Evolutionary conservation across 805 yeast species (phyloP).

Genomic region (Sugiyamaella lignohabitans): DNA sequence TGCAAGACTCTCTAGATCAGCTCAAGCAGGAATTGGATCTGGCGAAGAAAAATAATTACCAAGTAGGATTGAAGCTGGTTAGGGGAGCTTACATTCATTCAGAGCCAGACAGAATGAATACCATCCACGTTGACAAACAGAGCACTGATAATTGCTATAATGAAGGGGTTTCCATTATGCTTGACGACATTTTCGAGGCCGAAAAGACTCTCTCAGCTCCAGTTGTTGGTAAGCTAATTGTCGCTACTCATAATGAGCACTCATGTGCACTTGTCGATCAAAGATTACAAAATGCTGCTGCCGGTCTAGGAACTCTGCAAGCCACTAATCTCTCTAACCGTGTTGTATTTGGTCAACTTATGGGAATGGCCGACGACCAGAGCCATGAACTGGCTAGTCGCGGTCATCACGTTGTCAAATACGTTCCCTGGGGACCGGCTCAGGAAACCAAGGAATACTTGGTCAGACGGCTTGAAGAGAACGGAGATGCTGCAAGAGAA

Average conservation of each 20-base stretch:
- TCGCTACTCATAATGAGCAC: conserved; percentile 81
- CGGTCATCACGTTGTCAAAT: conserved; percentile 74
- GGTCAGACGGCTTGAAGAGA: conserved; percentile 85
- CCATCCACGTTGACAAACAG: conserved; percentile 68
- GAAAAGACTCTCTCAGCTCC: conserved; percentile 37
- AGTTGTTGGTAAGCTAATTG: conserved; percentile 48
- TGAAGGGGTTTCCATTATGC: conserved; percentile 55
- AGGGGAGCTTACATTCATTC: conserved; percentile 95
- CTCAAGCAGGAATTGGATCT: conserved; percentile 55
- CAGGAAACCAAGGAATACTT: conserved; percentile 86
- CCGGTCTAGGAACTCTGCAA: conserved; percentile 16
- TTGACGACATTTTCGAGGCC: conserved; percentile 47
- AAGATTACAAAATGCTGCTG: conserved; percentile 37
- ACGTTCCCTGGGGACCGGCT: conserved; percentile 98
- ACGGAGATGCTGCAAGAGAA: conserved; percentile 82
- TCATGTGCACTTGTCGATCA: conserved; percentile 71
- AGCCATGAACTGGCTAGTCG: conserved; percentile 66
- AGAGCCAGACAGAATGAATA: conserved; percentile 60
- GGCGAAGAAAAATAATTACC: conserved; percentile 56
- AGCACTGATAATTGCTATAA: conserved; percentile 79
- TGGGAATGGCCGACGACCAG: conserved; percentile 93
- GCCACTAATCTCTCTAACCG: conserved; percentile 21
- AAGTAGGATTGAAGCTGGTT: conserved; percentile 81
- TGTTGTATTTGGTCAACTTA: conserved; percentile 79
- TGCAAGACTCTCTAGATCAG: conserved; percentile 61